Percentiles rank a stretch among this genome's conserved stretches.
Evolutionary conservation across 2,329 filamentous ascomycete species (phyloP).

Genomic region (Anthostomella pinea): DNA sequence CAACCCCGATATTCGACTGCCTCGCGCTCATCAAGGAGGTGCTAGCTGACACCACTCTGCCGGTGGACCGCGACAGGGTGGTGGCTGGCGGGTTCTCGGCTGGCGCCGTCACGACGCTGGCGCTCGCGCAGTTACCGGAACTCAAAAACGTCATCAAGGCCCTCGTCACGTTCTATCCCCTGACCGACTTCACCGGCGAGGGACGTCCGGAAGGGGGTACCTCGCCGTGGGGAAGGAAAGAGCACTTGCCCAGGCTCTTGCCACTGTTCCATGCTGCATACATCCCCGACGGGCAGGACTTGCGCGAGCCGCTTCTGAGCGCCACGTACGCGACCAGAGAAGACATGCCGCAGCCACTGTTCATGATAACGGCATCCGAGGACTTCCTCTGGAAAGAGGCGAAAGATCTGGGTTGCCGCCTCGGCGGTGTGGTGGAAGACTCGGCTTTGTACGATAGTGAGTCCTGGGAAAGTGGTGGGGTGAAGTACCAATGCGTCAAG

Average conservation of each 20-base stretch:
- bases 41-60: background rate
- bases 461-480: background rate
- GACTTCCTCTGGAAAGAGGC: background rate
- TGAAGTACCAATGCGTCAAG: background rate
- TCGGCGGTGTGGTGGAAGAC: background rate
- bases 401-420: background rate
- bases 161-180: background rate
- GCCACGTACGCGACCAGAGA: background rate
- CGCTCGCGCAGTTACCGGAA: background rate
- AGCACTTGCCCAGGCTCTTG: background rate
- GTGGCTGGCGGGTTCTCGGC: background rate
- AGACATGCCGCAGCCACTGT: background rate
- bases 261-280: background rate
- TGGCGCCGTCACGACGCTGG: background rate
- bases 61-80: background rate
- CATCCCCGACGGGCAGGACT: background rate
- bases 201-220: background rate
- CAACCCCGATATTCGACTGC: background rate
- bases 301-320: background rate
- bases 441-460: background rate
- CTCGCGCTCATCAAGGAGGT: background rate
- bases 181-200: background rate
- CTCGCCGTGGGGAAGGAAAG: background rate
- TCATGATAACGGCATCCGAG: background rate
- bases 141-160: background rate